A percentile compares a stretch with the other conserved stretches of the same genome.
Evolutionary conservation across 2,329 filamentous ascomycete species (phyloP).

Genomic region (Fusarium sp.): DNA sequence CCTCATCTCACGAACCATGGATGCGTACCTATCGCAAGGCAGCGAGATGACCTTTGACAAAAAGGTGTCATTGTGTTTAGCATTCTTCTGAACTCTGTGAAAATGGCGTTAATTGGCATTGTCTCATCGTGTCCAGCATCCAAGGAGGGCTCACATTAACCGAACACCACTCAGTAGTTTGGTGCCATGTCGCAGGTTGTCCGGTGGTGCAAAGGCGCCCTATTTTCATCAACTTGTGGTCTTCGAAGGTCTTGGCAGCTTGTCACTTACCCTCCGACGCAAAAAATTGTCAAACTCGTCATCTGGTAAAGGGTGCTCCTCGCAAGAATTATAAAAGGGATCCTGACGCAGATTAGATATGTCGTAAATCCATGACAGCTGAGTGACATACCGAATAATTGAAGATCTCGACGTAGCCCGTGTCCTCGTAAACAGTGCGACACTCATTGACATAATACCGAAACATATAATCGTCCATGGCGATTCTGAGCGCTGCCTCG

Average conservation of each 20-base stretch:
- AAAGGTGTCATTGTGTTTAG: slow-evolving; percentile 69
- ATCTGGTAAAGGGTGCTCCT: slow-evolving; percentile 63
- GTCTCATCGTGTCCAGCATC: neutral
- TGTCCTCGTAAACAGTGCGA: slow-evolving; percentile 62
- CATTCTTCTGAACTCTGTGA: slow-evolving; percentile 66
- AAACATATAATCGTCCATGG: slow-evolving; percentile 72
- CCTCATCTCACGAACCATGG: slow-evolving; percentile 66
- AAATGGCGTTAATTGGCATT: slow-evolving; percentile 6
- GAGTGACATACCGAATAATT: slow-evolving; percentile 66
- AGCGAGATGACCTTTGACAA: slow-evolving; percentile 66
- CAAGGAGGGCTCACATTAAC: slow-evolving; percentile 61
- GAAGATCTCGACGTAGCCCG: slow-evolving; percentile 68
- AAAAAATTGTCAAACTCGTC: slow-evolving; percentile 72
- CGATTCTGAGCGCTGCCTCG: neutral
- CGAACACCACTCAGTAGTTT: slow-evolving; percentile 64
- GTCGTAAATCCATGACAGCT: neutral
- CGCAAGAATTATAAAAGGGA: slow-evolving; percentile 59
- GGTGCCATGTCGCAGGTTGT: slow-evolving; percentile 55
- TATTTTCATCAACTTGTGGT: slow-evolving; percentile 42
- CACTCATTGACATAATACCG: slow-evolving; percentile 60
- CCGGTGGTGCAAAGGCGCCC: slow-evolving; percentile 65
- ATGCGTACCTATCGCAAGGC: slow-evolving; percentile 60
- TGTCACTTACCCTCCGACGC: slow-evolving; percentile 57
- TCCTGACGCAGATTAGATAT: slow-evolving; percentile 53
- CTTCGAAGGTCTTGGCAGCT: neutral